Base-by-base conservation (phyloP, 441 rosid species). In the Bruguiera hainesii region DNA sequence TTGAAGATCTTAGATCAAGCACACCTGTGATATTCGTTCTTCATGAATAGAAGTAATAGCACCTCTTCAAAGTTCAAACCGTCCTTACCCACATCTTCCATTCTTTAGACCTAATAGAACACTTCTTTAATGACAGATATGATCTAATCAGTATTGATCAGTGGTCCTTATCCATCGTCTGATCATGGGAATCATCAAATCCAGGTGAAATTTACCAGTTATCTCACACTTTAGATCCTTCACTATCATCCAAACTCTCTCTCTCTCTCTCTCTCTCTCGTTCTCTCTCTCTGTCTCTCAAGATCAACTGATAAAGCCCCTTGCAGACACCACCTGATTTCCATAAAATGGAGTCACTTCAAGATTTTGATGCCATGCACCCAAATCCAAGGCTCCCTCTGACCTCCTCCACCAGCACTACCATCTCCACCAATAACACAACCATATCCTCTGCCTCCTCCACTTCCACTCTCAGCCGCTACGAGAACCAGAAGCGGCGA, bases 401-500 rank as follows among this genome's bases (percentile, higher is more conserved):
- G 48, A 11, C 48, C 48, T 42, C 48, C 48, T 42, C 48, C 48
- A 13, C 48, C 33, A 67, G 29, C 19, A 31, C 73, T 61, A 49
- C 74, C 60, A 30, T 70, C 18, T 39, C 71, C 20, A 52, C 37
- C 37, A 33, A 7, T 33, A 33, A 33, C 37, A 33, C 74, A 42
- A 18, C 77, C 42, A 23, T 66, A 18, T 18, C 51, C 56, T 52
- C 70, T 8, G 8, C 64, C 4, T 46, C 80, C 59, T 73, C 85
- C 46, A 52, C 85, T 19, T 49, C 86, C 65, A 83, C 89, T 6
- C 83, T 83, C 23, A 89, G 96, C 75, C 85, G 97, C 74, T 91
- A 91, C 33, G 97, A 91, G 84, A 91, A 89, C 83, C 97, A 91
- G 62, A 91, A 91, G 83, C 82, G 97, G 60, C 77, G 97, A 55